A percentile compares a stretch with the other conserved stretches of the same genome.
phyloP scores from a whole-genome alignment of 2,329 filamentous ascomycete species.

The Epichloe glyceriae region DNA sequence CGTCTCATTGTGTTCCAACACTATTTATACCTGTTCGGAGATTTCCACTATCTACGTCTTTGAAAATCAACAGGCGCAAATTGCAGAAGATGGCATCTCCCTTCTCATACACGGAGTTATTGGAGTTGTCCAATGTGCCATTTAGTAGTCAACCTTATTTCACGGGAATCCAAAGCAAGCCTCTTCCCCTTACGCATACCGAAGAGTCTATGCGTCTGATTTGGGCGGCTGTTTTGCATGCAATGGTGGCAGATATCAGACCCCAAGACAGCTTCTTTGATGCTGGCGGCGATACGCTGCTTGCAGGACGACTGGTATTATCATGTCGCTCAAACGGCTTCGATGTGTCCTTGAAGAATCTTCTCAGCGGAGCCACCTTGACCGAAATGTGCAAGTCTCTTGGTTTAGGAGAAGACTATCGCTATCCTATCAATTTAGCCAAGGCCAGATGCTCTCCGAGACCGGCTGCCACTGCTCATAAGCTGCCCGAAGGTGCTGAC shows the following conservation, averaged over 20 bases:
- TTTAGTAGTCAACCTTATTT: conserved; percentile 20
- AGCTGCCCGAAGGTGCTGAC: conserved; percentile 9
- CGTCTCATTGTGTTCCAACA: conserved; percentile 30
- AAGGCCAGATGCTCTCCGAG: conserved; percentile 3
- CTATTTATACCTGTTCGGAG: conserved; percentile 35
- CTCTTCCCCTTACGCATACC: conserved; percentile 32
- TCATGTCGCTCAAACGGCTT: conserved; percentile 31
- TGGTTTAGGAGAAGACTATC: conserved; percentile 6
- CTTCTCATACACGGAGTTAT: conserved; percentile 29
- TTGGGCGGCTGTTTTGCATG: conserved; percentile 31
- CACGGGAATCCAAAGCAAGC: conserved; percentile 27
- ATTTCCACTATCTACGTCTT: conserved; percentile 34
- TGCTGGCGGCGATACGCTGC: conserved; percentile 32
- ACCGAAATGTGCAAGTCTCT: conserved; percentile 31
- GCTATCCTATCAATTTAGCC: neutral
- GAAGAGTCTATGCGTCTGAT: conserved; percentile 35
- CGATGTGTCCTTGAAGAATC: conserved; percentile 26
- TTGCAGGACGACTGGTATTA: conserved; percentile 31
- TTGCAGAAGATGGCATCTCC: conserved; percentile 32
- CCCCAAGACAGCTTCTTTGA: conserved; percentile 31
- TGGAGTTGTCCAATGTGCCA: conserved; percentile 22
- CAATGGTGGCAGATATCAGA: conserved; percentile 27
- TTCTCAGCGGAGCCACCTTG: conserved; percentile 28
- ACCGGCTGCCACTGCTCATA: conserved; percentile 3
- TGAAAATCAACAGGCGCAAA: conserved; percentile 36